Evolutionary conservation across 2,329 filamentous ascomycete genomes (phyloP).

Genomic region (Aspergillus tubingensis): DNA sequence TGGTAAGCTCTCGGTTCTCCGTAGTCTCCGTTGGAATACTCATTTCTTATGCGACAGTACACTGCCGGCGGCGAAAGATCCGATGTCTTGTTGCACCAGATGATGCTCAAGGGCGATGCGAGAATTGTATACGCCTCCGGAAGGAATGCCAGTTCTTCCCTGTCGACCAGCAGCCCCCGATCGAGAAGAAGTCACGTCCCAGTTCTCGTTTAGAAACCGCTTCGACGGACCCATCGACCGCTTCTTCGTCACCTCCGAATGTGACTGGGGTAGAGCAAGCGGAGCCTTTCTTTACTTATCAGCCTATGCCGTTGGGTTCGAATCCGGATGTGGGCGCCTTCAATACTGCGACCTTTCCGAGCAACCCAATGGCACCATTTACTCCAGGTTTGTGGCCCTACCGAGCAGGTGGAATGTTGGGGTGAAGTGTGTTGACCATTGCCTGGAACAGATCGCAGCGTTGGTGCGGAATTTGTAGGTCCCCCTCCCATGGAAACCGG

Average conservation of each 20-base stretch:
- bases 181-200: conserved; percentile 50
- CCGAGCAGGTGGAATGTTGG: neutral
- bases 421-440: conserved; percentile 12
- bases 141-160: conserved; percentile 93
- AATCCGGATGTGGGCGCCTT: conserved; percentile 38
- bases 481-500: conserved; percentile 36
- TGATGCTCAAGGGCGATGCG: conserved; percentile 75
- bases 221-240: conserved; percentile 49
- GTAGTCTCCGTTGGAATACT: neutral
- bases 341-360: conserved; percentile 32
- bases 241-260: conserved; percentile 51
- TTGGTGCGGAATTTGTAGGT: conserved; percentile 33
- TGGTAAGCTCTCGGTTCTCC: conserved; percentile 63
- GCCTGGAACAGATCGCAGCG: conserved; percentile 29
- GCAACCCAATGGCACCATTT: conserved; percentile 38
- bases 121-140: conserved; percentile 90
- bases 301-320: conserved; percentile 37
- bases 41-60: conserved; percentile 57
- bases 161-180: conserved; percentile 72
- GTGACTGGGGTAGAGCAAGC: conserved; percentile 33
- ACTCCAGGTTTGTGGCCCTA: conserved; percentile 35
- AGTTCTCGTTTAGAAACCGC: conserved; percentile 48
- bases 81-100: conserved; percentile 77
- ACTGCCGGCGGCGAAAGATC: conserved; percentile 92
- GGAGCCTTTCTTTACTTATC: conserved; percentile 42